Evolutionary conservation across 2,329 filamentous ascomycete species (phyloP).

Genomic region (Remersonia thermophila): DNA sequence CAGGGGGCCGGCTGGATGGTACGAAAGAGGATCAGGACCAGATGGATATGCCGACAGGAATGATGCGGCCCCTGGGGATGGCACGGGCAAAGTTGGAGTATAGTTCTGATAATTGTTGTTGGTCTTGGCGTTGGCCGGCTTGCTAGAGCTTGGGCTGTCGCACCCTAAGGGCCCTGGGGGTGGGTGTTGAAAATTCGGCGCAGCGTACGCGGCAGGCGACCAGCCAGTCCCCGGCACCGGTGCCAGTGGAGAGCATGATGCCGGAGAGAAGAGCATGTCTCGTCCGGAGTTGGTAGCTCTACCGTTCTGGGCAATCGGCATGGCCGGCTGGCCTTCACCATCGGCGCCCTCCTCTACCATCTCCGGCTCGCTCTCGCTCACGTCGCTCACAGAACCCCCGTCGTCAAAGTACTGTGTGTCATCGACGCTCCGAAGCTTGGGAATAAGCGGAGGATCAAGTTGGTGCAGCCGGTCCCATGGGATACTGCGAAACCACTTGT

Average conservation of each 20-base stretch:
- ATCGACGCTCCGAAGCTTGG: constrained; percentile 52
- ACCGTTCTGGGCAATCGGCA: background rate
- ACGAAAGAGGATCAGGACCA: background rate
- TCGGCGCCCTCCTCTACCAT: constrained; percentile 8
- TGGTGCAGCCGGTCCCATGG: constrained; percentile 66
- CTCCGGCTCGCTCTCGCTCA: constrained; percentile 35
- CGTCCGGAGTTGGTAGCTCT: background rate
- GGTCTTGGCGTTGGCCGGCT: no score
- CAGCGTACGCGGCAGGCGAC: no score
- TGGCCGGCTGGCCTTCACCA: constrained; percentile 3
- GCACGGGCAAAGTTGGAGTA: no score
- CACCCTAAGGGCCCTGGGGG: no score
- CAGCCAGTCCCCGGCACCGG: background rate
- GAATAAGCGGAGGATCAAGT: constrained; percentile 65
- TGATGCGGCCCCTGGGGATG: no score
- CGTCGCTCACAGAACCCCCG: constrained; percentile 59
- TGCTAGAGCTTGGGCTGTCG: no score
- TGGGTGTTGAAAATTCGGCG: background rate
- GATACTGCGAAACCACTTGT: constrained; percentile 73
- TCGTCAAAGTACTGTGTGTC: constrained; percentile 89
- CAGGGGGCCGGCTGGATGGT: background rate
- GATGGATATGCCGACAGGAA: background rate
- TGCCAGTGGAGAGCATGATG: background rate
- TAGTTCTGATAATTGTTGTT: no score
- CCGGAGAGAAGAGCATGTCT: background rate